Base-by-base conservation (phyloP, 352 stramenopile species). In the Lagenidium giganteum region DNA sequence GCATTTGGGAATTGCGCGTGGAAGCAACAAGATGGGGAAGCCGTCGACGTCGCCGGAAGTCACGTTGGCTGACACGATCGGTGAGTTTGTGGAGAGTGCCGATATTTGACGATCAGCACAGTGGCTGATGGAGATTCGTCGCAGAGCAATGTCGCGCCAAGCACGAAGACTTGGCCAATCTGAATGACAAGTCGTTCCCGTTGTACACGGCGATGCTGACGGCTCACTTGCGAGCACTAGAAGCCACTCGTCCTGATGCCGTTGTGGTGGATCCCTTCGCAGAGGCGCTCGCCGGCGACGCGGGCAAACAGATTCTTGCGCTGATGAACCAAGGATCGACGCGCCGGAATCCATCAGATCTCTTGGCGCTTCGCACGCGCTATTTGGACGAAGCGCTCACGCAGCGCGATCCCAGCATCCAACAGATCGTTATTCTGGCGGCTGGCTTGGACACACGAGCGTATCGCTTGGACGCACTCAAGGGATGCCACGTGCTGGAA, bases 221-320 rank as follows among this genome's bases (percentile, higher is more conserved):
- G 26, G 61, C 70, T 4, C 66, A 53, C 8, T 27, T 72, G 33
- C 66, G 70, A 16, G 66, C 61, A 8, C 47, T 67, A 1, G 70
- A 83, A 45, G 42, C 43, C 36, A 43, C 36, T 13, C 63, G 53
- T 0, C 41, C 60, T 3, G 66, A 83, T 36, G 53, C 35, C 0
- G 36, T 83, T n/a, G 48, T 76, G 9, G 42, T 61, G 40, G 70
- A 83, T 30, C 57, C 43, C 14, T 79, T 71, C 36, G 70, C 70
- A 0, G 66, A 83, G 49, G 42, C 64, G 5, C 54, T 83, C 23
- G 65, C 64, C 1, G 57, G 61, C 0, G 57, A 70, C 18, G 30
- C 29, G 39, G 64, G 48, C 14, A 27, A 8, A 3, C 25, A 47
- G 36, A 41, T 64, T 21, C 22, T 49, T 11, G 23, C 51, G 24